Evolutionary conservation across 148 eudicot genomes (phyloP), one percentile per base, ranked within the genome.

Genomic region (Amaranthus palmeri): DNA sequence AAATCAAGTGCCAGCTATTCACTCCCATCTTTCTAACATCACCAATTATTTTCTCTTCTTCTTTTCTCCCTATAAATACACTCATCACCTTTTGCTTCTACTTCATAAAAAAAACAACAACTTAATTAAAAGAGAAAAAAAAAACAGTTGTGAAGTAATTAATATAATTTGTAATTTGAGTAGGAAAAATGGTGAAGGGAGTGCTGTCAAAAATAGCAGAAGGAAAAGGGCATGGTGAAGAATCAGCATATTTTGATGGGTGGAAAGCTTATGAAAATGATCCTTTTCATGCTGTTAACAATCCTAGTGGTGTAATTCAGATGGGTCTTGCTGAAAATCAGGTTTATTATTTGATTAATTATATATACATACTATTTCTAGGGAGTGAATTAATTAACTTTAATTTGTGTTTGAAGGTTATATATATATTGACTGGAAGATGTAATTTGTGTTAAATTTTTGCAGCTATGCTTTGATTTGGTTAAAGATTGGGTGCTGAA

Each of bases 401-500:
- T n/a, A n/a, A n/a, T n/a, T n/a, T 25, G 36, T 25, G 36, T 25
- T 25, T 25, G 36, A 25, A 25, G 36, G 36, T 2, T 25, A 25
- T 25, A 25, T 25, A 25, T 25, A 25, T 25, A 25, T 25, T 25
- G 36, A 25, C 36, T 25, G 36, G 36, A 1, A 25, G 36, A 25
- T 25, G 36, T 25, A 1, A 25, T 25, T 25, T 25, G 36, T 25
- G 36, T 25, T 45, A 17, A 14, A 40, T 49, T 13, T 43, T 61
- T 80, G 69, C 85, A 90, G 93, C 86, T 90, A 36, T 86, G 83
- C 42, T 77, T 81, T 67, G 96, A 90, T 74, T 69, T 92, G 76
- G 84, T 90, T 18, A 82, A 86, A 69, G 93, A 88, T 10, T 92
- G 97, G 97, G 77, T 92, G 17, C 50, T 75, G 80, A 85, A 83